Conservation (phyloP, 257 asterid species). For the Fraxinus anomala region DNA sequence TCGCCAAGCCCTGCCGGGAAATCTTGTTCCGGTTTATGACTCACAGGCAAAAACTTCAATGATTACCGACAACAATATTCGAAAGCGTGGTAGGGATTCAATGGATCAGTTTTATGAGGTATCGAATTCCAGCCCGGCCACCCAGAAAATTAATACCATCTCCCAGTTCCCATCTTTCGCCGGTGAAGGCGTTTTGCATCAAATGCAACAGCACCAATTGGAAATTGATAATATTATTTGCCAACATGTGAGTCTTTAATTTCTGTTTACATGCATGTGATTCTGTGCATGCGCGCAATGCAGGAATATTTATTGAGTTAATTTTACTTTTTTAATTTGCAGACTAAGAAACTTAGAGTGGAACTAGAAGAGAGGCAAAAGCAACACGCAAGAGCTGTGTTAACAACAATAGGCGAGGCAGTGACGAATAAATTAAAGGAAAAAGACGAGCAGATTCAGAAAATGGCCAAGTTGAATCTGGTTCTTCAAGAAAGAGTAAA, state of each 20-base stretch:
- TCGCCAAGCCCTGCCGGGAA: conserved; percentile 24
- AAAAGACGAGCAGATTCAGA: conserved; percentile 56
- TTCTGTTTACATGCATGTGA: background rate
- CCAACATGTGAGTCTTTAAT: conserved; percentile 44
- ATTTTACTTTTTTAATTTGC: conserved; percentile 2
- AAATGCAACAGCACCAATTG: conserved; percentile 41
- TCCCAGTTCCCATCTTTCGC: too few species aligned
- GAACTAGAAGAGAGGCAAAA: conserved; percentile 50
- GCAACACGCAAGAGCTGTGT: conserved; percentile 35
- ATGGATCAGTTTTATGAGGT: conserved; percentile 27
- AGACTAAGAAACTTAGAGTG: conserved; percentile 51
- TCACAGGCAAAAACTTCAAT: conserved; percentile 48
- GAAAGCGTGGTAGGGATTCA: conserved; percentile 54
- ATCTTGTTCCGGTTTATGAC: conserved; percentile 25
- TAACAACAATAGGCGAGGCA: conserved; percentile 48
- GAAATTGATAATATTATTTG: conserved; percentile 57
- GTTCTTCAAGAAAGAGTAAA: conserved; percentile 48
- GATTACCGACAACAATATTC: conserved; percentile 41
- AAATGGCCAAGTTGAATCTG: conserved; percentile 43
- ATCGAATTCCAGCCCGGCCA: background rate
- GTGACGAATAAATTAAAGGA: conserved; percentile 44
- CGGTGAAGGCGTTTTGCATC: conserved; percentile 28
- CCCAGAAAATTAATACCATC: too few species aligned
- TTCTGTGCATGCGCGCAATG: background rate
- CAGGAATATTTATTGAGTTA: background rate